phyloP scores from a whole-genome alignment of 179 eudicot species.

The Silene noctiflora region DNA sequence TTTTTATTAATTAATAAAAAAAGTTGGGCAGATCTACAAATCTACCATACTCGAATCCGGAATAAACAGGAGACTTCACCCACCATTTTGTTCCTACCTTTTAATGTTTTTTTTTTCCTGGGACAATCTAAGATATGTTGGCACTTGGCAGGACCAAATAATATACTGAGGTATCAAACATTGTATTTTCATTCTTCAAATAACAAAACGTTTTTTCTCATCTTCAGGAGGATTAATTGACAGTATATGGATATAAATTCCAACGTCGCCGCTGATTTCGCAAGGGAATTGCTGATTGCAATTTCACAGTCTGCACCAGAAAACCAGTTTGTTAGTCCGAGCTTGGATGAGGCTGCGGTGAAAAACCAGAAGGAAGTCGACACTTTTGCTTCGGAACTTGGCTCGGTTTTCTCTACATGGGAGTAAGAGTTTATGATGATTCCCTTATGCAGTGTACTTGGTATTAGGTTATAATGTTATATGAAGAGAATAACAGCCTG shows the following conservation, averaged over 20 bases:
- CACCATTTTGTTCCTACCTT: no score
- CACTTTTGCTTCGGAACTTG: conserved; percentile 7
- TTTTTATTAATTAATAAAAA: no score
- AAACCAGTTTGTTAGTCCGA: not conserved
- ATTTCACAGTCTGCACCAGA: conserved; percentile 26
- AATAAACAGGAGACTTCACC: no score
- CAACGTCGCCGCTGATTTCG: not conserved
- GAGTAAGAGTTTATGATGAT: not conserved
- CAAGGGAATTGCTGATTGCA: conserved; percentile 25
- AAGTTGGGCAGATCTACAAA: no score
- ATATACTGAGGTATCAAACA: no score
- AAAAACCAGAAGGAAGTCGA: conserved; percentile 7
- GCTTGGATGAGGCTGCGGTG: conserved; percentile 12
- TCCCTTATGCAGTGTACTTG: not conserved
- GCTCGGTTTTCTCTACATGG: conserved; percentile 5
- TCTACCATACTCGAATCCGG: no score
- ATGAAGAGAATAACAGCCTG: not conserved
- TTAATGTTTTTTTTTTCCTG: not conserved
- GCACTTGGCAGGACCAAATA: no score
- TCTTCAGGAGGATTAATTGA: conserved; percentile 4
- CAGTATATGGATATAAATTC: conserved; percentile 21
- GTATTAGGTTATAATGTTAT: not conserved
- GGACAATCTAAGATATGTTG: not conserved
- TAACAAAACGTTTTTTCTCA: not conserved
- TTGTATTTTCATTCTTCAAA: not conserved